Base-by-base conservation (phyloP, 306 rosid species). In the Cicer arietinum region DNA sequence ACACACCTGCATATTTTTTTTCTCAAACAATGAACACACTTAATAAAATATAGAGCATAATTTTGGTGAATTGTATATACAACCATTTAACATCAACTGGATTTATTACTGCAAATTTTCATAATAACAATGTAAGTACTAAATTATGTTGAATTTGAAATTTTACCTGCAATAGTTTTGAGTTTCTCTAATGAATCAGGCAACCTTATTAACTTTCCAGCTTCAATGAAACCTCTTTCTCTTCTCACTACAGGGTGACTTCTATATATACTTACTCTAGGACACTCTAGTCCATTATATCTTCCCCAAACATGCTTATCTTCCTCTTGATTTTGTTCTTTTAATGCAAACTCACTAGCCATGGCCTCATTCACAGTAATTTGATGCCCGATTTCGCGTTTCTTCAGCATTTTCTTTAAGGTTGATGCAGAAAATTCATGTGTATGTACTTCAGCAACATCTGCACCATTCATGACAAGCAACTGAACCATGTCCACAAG, bases 151-250 rank as follows among this genome's bases (percentile, higher is more conserved):
- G 45, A 59, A 61, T 22, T 54, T 69, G 68, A 50, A 67, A 41
- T 1, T 53, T 74, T 85, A 94, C 98, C 97, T 81, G 96, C 97
- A 75, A 89, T 64, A 11, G 9, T 84, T 81, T 85, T 89, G 67
- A 91, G 98, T 70, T 89, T 89, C 47, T 91, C 89, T 22, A 94
- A 73, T 53, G 98, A 86, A 71, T 61, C 65, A 53, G 98, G 97
- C 87, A 94, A 70, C 80, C 83, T 85, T 83, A 94, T 89, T 17
- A 94, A 75, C 79, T 72, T 94, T 53, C 98, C 98, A 65, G 95
- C 77, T 76, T 88, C 89, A 68, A 44, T 75, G 81, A 76, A 65
- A 78, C 85, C 30, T 8, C 80, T 72, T 74, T 86, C 85, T 78
- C 73, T 89, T 74, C 93, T 91, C 59, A 76, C 75, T 13, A 76